Evolutionary conservation across 1,284 basidiomycete genomes (phyloP).

Genomic region (Hymenochaete sp.): DNA sequence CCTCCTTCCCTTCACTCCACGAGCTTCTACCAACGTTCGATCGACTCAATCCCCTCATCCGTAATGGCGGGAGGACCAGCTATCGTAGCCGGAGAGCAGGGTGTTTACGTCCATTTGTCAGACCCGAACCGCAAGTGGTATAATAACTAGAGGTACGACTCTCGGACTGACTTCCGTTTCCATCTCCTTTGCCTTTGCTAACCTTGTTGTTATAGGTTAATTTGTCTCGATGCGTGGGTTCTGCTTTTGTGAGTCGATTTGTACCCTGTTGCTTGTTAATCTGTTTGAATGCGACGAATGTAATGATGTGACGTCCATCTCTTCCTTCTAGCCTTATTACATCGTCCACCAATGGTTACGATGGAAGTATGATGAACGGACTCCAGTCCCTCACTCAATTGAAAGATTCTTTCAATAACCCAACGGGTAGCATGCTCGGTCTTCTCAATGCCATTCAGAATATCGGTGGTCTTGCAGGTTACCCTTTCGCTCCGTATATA

Average conservation of each 20-base stretch:
- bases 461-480: constrained; percentile 6
- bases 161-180: background rate
- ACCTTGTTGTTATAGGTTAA: constrained; percentile 36
- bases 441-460: constrained; percentile 67
- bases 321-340: constrained; percentile 48
- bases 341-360: constrained; percentile 69
- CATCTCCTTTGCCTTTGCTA: constrained; percentile 3
- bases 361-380: constrained; percentile 72
- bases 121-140: constrained; percentile 63
- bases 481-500: constrained; percentile 26
- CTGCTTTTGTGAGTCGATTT: constrained; percentile 43
- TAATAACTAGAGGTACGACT: constrained; percentile 54
- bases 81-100: constrained; percentile 3
- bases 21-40: no score
- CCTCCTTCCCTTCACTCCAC: no score
- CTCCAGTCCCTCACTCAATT: constrained; percentile 58
- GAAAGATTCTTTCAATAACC: constrained; percentile 47
- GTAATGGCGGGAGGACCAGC: constrained; percentile 15
- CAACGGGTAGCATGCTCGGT: constrained; percentile 50
- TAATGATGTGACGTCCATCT: background rate
- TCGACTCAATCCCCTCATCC: no score
- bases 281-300: background rate
- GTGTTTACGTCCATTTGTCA: constrained; percentile 35
- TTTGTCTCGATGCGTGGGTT: constrained; percentile 59
- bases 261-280: background rate